Evolutionary conservation across 2,329 filamentous ascomycete species (phyloP), one percentile per base, ranked within the genome.

Genomic region (Colletotrichum sp.): DNA sequence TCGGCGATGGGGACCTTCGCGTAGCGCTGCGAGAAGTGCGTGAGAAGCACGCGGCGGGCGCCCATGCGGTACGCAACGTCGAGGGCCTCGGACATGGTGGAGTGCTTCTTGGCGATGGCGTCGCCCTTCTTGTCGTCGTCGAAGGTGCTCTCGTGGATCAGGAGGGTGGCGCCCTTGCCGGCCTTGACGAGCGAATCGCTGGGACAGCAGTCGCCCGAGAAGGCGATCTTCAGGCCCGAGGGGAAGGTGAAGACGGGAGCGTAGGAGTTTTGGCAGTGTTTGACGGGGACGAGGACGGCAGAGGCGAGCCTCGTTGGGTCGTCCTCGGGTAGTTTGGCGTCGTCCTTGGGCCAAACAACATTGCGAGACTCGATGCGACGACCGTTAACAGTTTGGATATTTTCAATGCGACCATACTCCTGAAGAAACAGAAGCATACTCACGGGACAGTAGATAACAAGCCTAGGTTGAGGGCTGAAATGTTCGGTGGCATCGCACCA

Each of bases 61-160:
- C 90, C 85, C 97, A 99, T 99, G 61, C 88, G 86, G 15, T 90
- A 89, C 3, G 94, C 96, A 5, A 98, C 90, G 60, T 88, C 89
- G 5, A 99, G 89, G 1, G 97, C 97, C 86, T 99, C 97, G 16
- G 91, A 91, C 77, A 96, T 95, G 10, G 97, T 99, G 52, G 91
- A 95, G 87, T 99, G 97, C 81, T 94, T 96, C 91, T 99, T 99
- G 67, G 94, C 94, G 32, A 90, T 82, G 6, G 97, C 97, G 80
- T 98, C 96, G 18, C 89, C 91, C 52, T 85, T 80, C 79, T 98
- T 91, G 80, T 97, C 95, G 82, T 98, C 95, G 79, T 97, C 95
- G 82, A 99, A 98, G 0, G 97, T 99, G 77, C 96, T 96, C 88
- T 99, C 97, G 86, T 99, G 97, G 71, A 99, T 92, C 7, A 98